phyloP scores from a whole-genome alignment of 2,329 filamentous ascomycete species.

The Aspergillus sp. region DNA sequence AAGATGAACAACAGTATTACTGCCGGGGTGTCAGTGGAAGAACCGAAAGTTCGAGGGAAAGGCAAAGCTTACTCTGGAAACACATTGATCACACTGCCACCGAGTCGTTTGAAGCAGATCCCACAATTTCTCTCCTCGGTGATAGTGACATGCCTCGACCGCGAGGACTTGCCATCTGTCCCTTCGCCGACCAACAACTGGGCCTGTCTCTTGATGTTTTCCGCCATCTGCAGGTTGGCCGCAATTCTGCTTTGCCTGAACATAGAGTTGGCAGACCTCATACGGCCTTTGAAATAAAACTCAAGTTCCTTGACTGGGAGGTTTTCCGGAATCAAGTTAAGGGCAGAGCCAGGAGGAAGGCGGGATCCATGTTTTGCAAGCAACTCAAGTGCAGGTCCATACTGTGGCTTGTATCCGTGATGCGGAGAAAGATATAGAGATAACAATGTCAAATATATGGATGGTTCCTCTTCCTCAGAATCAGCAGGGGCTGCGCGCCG shows the following conservation, averaged over 20 bases:
- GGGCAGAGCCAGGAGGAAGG: constrained; percentile 78
- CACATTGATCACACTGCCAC: constrained; percentile 84
- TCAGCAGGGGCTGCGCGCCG: constrained; percentile 40
- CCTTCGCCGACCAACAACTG: constrained; percentile 69
- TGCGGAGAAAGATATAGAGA: constrained; percentile 84
- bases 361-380: constrained; percentile 91
- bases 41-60: not conserved
- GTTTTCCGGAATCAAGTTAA: constrained; percentile 76
- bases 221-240: constrained; percentile 69
- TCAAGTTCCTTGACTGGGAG: constrained; percentile 76
- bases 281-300: constrained; percentile 86
- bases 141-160: constrained; percentile 70
- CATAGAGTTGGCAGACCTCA: constrained; percentile 76
- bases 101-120: constrained; percentile 89
- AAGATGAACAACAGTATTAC: constrained; percentile 68
- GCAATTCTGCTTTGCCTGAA: constrained; percentile 77
- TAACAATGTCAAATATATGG: constrained; percentile 88
- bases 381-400: constrained; percentile 75
- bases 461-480: constrained; percentile 56
- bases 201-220: constrained; percentile 72
- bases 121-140: constrained; percentile 85
- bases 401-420: constrained; percentile 64
- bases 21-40: constrained; percentile 20
- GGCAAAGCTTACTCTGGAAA: constrained; percentile 65
- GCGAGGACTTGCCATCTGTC: constrained; percentile 45